A percentile compares a stretch with the other conserved stretches of the same genome.
Evolutionary conservation across 108 stramenopile genomes (phyloP).

Genomic region (Cyclotella sp.): DNA sequence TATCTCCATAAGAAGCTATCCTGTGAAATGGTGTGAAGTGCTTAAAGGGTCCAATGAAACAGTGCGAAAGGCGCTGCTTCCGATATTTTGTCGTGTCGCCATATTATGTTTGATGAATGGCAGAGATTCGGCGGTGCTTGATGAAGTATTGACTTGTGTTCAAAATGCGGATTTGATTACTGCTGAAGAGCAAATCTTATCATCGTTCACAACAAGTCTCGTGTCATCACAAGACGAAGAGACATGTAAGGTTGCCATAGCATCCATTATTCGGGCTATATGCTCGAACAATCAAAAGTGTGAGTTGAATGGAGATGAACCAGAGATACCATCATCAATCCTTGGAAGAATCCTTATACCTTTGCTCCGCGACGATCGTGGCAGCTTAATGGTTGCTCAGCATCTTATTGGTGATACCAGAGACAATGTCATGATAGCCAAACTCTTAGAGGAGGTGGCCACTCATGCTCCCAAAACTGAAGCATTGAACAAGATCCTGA

Average conservation of each 20-base stretch:
- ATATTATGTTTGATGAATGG: conserved; percentile 20
- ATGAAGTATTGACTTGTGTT: conserved; percentile 23
- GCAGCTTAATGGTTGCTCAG: conserved; percentile 46
- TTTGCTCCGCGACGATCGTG: conserved; percentile 29
- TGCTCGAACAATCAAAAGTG: conserved; percentile 3
- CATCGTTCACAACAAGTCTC: conserved; percentile 5
- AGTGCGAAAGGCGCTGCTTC: conserved; percentile 29
- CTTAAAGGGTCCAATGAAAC: conserved; percentile 24
- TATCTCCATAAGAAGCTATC: not conserved
- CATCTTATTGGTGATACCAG: conserved; percentile 20
- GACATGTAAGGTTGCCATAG: conserved; percentile 17
- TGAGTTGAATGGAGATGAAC: not conserved
- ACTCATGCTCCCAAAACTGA: conserved; percentile 26
- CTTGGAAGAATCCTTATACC: conserved; percentile 23
- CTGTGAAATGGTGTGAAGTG: conserved; percentile 36
- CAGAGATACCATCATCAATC: conserved; percentile 7
- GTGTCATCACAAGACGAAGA: conserved; percentile 18
- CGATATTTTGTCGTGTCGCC: conserved; percentile 32
- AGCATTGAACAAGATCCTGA: conserved; percentile 21
- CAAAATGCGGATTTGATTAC: conserved; percentile 14
- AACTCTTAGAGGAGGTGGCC: conserved; percentile 13
- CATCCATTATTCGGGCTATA: conserved; percentile 11
- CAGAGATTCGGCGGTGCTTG: conserved; percentile 29
- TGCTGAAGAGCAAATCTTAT: conserved; percentile 22
- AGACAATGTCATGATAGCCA: not conserved